phyloP scores from a whole-genome alignment of 768 basidiomycete species.

The Naganishia onofrii region DNA sequence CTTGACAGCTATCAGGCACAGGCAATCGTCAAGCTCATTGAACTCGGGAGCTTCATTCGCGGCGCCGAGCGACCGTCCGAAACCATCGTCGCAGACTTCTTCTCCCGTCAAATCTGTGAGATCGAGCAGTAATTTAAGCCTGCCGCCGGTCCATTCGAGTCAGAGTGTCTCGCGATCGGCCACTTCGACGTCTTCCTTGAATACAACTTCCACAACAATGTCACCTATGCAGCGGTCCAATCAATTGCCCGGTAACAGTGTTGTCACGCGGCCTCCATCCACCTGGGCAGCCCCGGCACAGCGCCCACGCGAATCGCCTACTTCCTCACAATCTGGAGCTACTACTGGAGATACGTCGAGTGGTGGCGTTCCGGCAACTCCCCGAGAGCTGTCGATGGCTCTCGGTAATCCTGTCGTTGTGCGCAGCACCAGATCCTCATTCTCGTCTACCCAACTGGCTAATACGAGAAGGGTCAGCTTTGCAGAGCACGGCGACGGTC shows the following conservation, averaged over 20 bases:
- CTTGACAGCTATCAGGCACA: constrained; percentile 20
- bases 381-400: constrained; percentile 17
- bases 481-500: constrained; percentile 30
- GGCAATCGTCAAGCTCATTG: constrained; percentile 24
- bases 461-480: constrained; percentile 29
- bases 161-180: neutral
- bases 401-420: constrained; percentile 8
- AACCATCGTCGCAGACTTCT: neutral
- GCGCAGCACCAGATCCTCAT: neutral
- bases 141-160: neutral
- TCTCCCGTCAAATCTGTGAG: constrained; percentile 13
- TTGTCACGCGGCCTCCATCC: constrained; percentile 4
- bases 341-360: constrained; percentile 30
- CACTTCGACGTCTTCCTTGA: constrained; percentile 8
- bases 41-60: neutral
- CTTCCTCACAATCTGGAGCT: constrained; percentile 32
- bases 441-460: constrained; percentile 8
- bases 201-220: neutral
- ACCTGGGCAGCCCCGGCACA: neutral
- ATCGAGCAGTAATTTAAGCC: constrained; percentile 11
- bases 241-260: neutral
- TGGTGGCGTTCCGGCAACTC: constrained; percentile 24
- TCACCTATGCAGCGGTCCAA: neutral
- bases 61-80: neutral
- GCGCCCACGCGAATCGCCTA: constrained; percentile 27